phyloP scores from a whole-genome alignment of 2,329 filamentous ascomycete genomes.

The Amauroascus verrucosus region DNA sequence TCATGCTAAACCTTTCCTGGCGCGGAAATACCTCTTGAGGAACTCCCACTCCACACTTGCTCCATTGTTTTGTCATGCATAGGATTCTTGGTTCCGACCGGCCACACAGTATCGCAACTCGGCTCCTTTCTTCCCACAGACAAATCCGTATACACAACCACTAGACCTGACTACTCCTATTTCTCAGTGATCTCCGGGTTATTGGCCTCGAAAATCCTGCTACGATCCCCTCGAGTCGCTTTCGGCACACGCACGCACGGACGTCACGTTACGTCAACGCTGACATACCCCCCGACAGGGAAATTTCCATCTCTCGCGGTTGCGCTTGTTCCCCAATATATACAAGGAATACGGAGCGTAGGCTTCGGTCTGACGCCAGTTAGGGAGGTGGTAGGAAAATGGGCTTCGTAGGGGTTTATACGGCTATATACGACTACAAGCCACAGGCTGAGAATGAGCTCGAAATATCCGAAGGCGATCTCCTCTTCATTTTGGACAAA shows the following conservation, averaged over 20 bases:
- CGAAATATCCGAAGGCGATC: slow-evolving; percentile 70
- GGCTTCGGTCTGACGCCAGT: not conserved
- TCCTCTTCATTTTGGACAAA: slow-evolving; percentile 83
- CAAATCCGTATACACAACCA: not conserved
- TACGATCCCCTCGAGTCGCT: not conserved
- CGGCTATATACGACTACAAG: slow-evolving; percentile 83
- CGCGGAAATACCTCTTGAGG: not conserved
- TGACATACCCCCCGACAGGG: not conserved
- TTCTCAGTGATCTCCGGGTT: not conserved
- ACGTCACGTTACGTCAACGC: not conserved
- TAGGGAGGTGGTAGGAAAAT: slow-evolving; percentile 41
- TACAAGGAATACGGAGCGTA: not conserved
- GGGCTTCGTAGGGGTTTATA: slow-evolving; percentile 87
- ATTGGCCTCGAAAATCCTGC: not conserved
- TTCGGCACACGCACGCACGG: not conserved
- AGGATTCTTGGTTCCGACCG: slow-evolving; percentile 5
- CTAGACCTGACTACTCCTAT: not conserved
- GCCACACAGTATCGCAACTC: slow-evolving; percentile 5
- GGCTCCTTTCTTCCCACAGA: not conserved
- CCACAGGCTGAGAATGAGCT: slow-evolving; percentile 82
- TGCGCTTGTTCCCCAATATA: not conserved
- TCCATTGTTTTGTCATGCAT: slow-evolving; percentile 11
- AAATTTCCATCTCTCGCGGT: not conserved
- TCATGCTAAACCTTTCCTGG: not conserved
- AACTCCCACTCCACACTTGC: slow-evolving; percentile 3